Evolutionary conservation across 306 rosid genomes (phyloP), one percentile per base, ranked within the genome.

Genomic region (Adenanthera pavonina): DNA sequence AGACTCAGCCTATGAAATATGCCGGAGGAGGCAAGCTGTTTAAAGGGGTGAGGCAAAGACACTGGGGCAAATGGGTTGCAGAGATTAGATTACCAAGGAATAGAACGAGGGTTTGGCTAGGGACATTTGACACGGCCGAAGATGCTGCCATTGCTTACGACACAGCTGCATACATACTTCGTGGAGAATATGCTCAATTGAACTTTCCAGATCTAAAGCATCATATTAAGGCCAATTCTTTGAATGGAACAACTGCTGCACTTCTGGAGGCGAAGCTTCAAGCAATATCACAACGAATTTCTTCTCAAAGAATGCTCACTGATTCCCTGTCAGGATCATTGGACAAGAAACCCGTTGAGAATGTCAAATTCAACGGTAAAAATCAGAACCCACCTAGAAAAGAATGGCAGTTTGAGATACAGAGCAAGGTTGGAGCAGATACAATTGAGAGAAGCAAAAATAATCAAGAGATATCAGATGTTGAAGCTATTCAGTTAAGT

Each of bases 1-100:
- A 86, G 87, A 87, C 95, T 36, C 97, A 95, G 83, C 90, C 92
- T 13, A 74, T 91, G 90, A 95, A 92, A 79, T 67, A 35, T 88
- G 77, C 33, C 10, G 93, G 87, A 84, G 72, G 89, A 84, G 89
- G 87, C 3, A 95, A 89, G 88, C 81, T 90, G 52, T 95, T 82
- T 13, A 91, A 97, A 80, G 98, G 98, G 11, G 98, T 95, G 85
- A 90, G 98, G 85, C 97, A 91, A 36, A 89, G 98, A 84, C 98
- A 95, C 38, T 95, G 98, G 98, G 98, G 98, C 0, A 95, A 95
- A 86, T 95, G 98, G 98, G 98, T 95, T 14, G 98, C 97, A 10
- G 98, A 94, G 87, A 94, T 94, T 25, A 87, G 98, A 70, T 86
- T 94, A 76, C 98, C 98, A 36, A 89, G 95, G 74, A 95, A 95